These are phyloP conservation scores for Orbilia quercus DNA, from an alignment of 2,329 filamentous ascomycete genomes.

Conservation along the genomic window DNA sequence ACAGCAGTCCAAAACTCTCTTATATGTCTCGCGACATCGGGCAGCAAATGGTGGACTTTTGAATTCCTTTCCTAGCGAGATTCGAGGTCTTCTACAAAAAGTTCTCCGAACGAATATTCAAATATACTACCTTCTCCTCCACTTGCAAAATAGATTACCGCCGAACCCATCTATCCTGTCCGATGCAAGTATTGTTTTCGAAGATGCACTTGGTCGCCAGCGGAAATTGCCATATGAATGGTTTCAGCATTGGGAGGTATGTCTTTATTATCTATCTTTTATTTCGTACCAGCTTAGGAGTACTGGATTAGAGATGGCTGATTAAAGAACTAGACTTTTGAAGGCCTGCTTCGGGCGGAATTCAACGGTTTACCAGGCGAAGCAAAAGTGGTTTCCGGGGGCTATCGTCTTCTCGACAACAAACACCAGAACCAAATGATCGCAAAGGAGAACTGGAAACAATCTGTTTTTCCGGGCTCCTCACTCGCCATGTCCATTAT, in stretches of 20 bases:
- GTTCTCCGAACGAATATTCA: not conserved
- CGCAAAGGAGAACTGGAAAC: constrained; percentile 7
- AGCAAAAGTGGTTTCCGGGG: not conserved
- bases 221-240: constrained; percentile 4
- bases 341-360: constrained; percentile 7
- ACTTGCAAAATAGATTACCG: constrained; percentile 1
- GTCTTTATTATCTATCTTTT: not conserved
- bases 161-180: not conserved
- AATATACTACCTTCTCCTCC: not conserved
- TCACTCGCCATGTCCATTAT: not conserved
- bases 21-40: not conserved
- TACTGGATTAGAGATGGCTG: no score
- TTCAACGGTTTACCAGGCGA: constrained; percentile 2
- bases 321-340: not conserved
- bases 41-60: not conserved
- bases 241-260: constrained; percentile 17
- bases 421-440: not conserved
- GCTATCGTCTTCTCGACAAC: constrained; percentile 1
- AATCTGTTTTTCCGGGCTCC: not conserved
- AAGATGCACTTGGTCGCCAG: constrained; percentile 10
- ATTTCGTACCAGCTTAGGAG: not conserved
- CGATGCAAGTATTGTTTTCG: not conserved
- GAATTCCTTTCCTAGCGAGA: not conserved
- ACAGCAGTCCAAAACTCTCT: not conserved
- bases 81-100: constrained; percentile 2